Percentiles rank a stretch among this genome's conserved stretches.
phyloP scores from a whole-genome alignment of 495 filamentous ascomycete genomes.

The Bombardia bombarda region DNA sequence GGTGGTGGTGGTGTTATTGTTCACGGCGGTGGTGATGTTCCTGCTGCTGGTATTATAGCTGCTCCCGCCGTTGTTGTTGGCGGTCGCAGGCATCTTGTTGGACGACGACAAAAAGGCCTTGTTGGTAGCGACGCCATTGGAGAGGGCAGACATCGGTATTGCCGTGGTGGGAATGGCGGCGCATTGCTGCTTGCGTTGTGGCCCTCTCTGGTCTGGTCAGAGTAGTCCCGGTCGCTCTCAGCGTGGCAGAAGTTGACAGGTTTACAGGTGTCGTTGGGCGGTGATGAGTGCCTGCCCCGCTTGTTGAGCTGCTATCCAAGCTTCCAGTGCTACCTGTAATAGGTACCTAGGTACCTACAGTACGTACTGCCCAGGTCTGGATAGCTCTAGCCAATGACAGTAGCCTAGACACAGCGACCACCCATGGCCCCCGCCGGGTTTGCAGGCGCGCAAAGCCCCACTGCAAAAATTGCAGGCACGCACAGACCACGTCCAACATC shows the following conservation, averaged over 20 bases:
- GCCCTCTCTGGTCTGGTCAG: neutral
- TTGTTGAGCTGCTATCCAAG: neutral
- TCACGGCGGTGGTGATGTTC: slow-evolving; percentile 8
- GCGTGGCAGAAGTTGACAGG: neutral
- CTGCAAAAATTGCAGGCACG: too few species aligned
- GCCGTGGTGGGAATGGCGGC: slow-evolving; percentile 19
- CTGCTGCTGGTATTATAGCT: slow-evolving; percentile 6
- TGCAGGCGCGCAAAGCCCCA: too few species aligned
- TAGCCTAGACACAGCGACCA: too few species aligned
- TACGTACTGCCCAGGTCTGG: too few species aligned
- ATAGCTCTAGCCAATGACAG: too few species aligned
- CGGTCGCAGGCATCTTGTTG: slow-evolving; percentile 15
- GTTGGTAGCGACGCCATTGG: slow-evolving; percentile 33
- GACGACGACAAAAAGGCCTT: slow-evolving; percentile 7
- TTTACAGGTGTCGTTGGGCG: neutral
- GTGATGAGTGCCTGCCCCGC: neutral
- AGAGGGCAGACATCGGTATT: slow-evolving; percentile 27
- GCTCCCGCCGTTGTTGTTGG: slow-evolving; percentile 5
- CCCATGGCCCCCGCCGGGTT: too few species aligned
- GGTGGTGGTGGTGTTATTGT: neutral
- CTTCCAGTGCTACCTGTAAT: neutral
- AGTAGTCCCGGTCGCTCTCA: neutral
- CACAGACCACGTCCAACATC: too few species aligned
- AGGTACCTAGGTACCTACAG: too few species aligned
- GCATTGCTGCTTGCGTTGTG: slow-evolving; percentile 20